Base-by-base conservation (phyloP, 768 basidiomycete genomes). In the Lentinus tigrinus region DNA sequence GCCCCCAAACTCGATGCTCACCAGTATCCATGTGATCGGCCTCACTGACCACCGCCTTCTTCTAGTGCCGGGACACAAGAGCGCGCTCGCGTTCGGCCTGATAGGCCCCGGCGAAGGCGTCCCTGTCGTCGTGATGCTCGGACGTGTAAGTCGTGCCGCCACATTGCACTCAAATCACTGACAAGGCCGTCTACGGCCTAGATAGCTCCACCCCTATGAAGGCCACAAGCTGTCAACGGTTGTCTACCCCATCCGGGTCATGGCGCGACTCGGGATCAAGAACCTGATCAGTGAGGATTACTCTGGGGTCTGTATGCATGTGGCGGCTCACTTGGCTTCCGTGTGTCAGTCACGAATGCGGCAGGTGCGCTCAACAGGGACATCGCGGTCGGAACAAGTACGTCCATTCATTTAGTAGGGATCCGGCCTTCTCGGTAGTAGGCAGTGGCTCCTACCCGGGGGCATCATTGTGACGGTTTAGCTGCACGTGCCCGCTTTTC, bases 51-150 rank as follows among this genome's bases (percentile, higher is more conserved):
- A 7, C 7, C 31, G 31, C 31, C 31, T 6, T 8, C 47, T 4
- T 34, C 50, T 63, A 92, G 93, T 95, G 23, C 73, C 72, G n/a
- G 93, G 94, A 26, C 94, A 95, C 65, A 83, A 84, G 72, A 92
- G 90, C 58, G 73, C 81, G 8, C 76, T 95, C 21, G 91, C 91
- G 0, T 95, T 95, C 72, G 93, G 93, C 6, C 70, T 85, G 24
- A 77, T 95, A 65, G 89, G 91, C 0, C 67, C 70, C 28, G 80
- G 77, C 4, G 73, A 78, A 51, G 81, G 82, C n/a, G 80, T 89
- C 0, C 89, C 94, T 0, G 93, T 91, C 11, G 91, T 95, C 3
- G 91, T 88, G 10, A 94, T 94, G 89, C 85, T 95, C 28, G 93
- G 93, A 58, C 78, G 94, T 69, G 91, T 91, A 65, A 53, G 83